Evolutionary conservation across 345 rosid species (phyloP), one percentile per base, ranked within the genome.

Genomic region (Eucalyptus tenuipes): DNA sequence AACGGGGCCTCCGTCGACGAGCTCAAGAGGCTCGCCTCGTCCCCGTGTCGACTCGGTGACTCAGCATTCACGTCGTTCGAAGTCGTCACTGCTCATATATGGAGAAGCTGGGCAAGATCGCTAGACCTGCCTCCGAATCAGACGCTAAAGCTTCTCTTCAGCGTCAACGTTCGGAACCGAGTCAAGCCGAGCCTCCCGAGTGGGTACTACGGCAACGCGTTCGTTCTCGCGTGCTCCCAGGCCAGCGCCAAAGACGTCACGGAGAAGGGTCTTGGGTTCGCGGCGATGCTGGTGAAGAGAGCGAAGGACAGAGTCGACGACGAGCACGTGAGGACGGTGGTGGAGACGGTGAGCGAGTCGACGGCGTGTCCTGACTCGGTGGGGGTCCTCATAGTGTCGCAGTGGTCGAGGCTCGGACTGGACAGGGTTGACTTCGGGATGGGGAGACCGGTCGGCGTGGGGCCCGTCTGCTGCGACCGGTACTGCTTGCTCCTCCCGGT

Each of bases 321-420:
- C 31, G 97, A 93, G 87, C 88, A 92, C 90, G 97, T 95, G 33
- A 93, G 90, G 75, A 93, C 95, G 85, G 95, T 95, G 59, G 89
- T 94, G 5, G 94, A 94, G 87, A 90, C 93, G 40, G 97, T 96
- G 93, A 95, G 96, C 86, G 91, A 52, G 57, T 61, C 88, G 64
- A 89, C 90, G 81, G 94, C 95, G 49, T 47, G 96, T 91, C 95
- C 96, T 1, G 98, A 94, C 96, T 92, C 95, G 24, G 97, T 94
- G 3, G 98, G 97, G 4, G 96, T 95, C 0, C 88, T 97, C 92
- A 93, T 97, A 71, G 11, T 95, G 90, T 95, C 98, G 53, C 97
- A 97, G 75, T 97, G 99, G 99, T 97, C 99, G 88, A 94, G 94
- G 55, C 94, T 97, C 82, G 99, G 98, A 55, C 89, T 97, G 49